Base-by-base conservation (phyloP, 2,329 filamentous ascomycete genomes). In the Plectosphaerella cucumerina region DNA sequence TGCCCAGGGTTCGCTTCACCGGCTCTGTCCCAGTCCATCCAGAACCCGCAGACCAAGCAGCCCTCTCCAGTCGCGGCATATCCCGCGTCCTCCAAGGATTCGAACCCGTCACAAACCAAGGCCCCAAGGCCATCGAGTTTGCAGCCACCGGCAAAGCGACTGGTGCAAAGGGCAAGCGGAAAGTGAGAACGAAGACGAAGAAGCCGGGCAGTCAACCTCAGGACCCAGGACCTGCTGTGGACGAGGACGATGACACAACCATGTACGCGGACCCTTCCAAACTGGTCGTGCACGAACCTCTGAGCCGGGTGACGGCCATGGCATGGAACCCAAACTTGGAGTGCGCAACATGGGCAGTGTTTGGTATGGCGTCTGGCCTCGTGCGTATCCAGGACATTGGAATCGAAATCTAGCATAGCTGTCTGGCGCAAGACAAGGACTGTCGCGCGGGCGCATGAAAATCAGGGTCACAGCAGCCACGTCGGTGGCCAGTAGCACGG, bases 311-410 rank as follows among this genome's bases (percentile, higher is more conserved):
- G 56, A 83, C 83, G 5, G 72, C 76, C 2, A 69, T 86, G 21
- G 76, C 77, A 39, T 89, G 86, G 86, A 89, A 89, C 60, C 83
- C 85, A 2, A 88, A 89, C 58, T 63, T 74, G 34, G 70, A 74
- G n/a, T 85, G 76, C 58, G 82, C 84, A 12, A 85, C 78, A 57
- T 87, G 86, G 85, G 83, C 82, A 3, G 84, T 84, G 10, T 80
- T 78, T 4, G 84, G 81, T 0, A 77, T 86, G 75, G 86, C 77
- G 0, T 87, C 83, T 23, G 86, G 86, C 0, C 63, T 90, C 53
- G 72, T 89, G 42, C 77, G 82, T 54, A 72, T 89, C 18, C 80
- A 86, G 72, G 85, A 89, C 60, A 63, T 89, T 20, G 82, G 84
- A 0, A 65, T 82, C 26, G 26, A 31, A 31, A 11, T 11, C 26